Base-by-base conservation (phyloP, 2,329 filamentous ascomycete species). In the Beauveria sp. region DNA sequence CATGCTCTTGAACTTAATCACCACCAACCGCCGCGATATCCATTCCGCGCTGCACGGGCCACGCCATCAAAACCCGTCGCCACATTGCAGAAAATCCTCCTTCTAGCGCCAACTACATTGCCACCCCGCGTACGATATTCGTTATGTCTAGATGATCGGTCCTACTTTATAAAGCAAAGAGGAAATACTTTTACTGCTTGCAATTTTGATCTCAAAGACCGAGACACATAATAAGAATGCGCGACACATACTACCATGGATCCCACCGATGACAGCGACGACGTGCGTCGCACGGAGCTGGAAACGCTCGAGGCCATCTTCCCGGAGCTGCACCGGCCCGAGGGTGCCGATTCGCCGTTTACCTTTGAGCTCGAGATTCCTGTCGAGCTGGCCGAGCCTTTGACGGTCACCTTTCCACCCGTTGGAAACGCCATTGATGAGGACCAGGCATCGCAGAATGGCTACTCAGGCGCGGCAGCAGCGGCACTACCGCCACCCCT, bases 381-480 rank as follows among this genome's bases (percentile, higher is more conserved):
- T 3, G 80, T 88, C 46, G 78, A 80, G 65, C 81, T 85, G 12
- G 74, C 73, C 40, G 75, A 78, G 48, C 77, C 83, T 10, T 76
- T 88, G 61, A 82, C 79, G 6, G 83, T 88, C 62, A 75, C 76
- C 24, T 87, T 87, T 64, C 83, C 83, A 10, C 78, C 80, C 14
- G 74, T 76, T 18, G 63, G 63, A 26, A 63, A 67, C 53, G 61
- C 42, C 49, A 64, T 65, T 4, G 69, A 53, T 8, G 63, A 52
- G 28, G 50, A 46, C 10, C 40, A 50, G 54, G 43, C 10, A 55
- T 51, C 34, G 54, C 50, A 45, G 14, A 22, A 46, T 12, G 62
- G 48, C 16, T 45, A 48, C 3, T 26, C 42, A 43, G 28, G 20
- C 24, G 28, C 62, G 18, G 59, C 56, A 2, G 56, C 62, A 56